These are phyloP conservation scores for Boletus rubropictus DNA, from an alignment of 768 basidiomycete genomes.

Conservation along the genomic window DNA sequence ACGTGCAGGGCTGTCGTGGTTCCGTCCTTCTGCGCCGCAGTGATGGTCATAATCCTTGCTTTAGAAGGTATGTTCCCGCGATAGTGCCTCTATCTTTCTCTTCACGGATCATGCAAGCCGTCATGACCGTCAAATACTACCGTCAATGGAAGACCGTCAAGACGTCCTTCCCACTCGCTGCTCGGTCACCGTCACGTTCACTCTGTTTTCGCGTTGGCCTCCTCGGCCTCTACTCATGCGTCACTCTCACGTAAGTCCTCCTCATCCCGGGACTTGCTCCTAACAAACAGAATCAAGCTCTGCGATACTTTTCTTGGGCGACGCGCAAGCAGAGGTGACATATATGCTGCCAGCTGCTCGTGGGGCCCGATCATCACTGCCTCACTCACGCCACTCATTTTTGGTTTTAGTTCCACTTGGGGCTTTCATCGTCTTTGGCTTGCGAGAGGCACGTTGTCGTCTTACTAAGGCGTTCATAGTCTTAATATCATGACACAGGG, in stretches of 20 bases:
- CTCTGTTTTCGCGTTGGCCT: conserved; percentile 37
- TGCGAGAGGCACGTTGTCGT: conserved; percentile 37
- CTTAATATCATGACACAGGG: conserved; percentile 29
- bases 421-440: conserved; percentile 44
- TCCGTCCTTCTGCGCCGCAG: conserved; percentile 41
- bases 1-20: conserved; percentile 29
- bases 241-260: conserved; percentile 38
- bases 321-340: conserved; percentile 28
- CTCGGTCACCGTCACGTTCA: conserved; percentile 32
- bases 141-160: conserved; percentile 35
- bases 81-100: background rate
- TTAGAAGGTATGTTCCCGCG: conserved; percentile 39
- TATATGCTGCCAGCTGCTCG: conserved; percentile 48
- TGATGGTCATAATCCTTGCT: conserved; percentile 35
- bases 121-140: conserved; percentile 41
- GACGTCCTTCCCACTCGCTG: conserved; percentile 38
- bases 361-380: conserved; percentile 24
- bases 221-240: conserved; percentile 42
- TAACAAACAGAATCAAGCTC: conserved; percentile 25
- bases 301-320: conserved; percentile 34
- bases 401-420: conserved; percentile 42
- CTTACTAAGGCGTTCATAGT: background rate
- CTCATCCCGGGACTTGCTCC: background rate
- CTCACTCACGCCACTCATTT: background rate
- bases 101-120: conserved; percentile 28